Evolutionary conservation across 208 protist genomes (phyloP).

Genomic region (Herpetomonas samuelpessoai): DNA sequence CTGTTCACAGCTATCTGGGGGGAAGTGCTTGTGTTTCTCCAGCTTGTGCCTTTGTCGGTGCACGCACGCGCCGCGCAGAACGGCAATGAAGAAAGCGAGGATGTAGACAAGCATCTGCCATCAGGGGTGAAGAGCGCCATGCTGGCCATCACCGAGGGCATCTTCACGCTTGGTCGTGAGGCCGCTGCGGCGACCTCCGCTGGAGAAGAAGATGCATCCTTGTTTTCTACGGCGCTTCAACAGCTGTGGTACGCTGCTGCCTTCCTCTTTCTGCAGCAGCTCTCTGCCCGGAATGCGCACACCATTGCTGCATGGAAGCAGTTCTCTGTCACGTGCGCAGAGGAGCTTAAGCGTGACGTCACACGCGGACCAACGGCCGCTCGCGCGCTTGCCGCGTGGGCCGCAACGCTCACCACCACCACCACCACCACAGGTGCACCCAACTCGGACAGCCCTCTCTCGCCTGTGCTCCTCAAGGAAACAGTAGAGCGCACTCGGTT

Average conservation of each 20-base stretch:
- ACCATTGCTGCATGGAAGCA: constrained; percentile 32
- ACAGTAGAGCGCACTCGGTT: constrained; percentile 57
- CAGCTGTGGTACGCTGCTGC: constrained; percentile 63
- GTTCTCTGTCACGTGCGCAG: constrained; percentile 38
- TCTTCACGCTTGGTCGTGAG: constrained; percentile 18
- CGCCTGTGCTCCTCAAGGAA: constrained; percentile 39
- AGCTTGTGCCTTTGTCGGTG: not conserved
- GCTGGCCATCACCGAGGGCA: constrained; percentile 18
- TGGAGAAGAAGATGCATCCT: not conserved
- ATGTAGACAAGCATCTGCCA: not conserved
- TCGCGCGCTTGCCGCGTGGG: not conserved
- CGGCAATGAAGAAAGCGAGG: not conserved
- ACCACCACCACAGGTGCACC: not conserved
- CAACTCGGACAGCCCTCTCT: constrained; percentile 26
- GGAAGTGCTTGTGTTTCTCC: not conserved
- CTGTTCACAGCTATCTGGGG: not conserved
- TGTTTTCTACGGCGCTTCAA: not conserved
- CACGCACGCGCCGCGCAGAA: not conserved
- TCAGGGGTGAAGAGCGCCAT: constrained; percentile 18
- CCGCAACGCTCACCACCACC: too few relatives aligned
- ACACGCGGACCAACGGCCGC: not conserved
- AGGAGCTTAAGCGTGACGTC: constrained; percentile 9
- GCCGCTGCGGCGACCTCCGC: not conserved
- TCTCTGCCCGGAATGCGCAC: constrained; percentile 45
- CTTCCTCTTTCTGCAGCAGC: constrained; percentile 69